These are phyloP conservation scores for Aspergillus bridgeri DNA, from an alignment of 495 filamentous ascomycete genomes.

Conservation along the genomic window DNA sequence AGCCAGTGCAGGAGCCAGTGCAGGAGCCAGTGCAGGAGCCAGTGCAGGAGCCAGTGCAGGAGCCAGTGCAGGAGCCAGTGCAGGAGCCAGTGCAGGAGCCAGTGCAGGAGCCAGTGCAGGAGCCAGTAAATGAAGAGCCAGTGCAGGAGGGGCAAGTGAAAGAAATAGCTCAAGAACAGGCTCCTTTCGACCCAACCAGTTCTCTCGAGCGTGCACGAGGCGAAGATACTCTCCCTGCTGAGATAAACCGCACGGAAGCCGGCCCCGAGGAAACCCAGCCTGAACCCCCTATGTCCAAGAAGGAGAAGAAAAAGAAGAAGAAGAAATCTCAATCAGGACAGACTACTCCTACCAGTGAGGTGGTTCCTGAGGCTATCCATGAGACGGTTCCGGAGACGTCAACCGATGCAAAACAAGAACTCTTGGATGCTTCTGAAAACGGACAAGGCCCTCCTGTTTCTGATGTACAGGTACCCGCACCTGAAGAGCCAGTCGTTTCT, in stretches of 20 bases:
- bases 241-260: constrained; percentile 9
- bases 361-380: background rate
- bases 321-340: constrained; percentile 6
- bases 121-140: too few species aligned
- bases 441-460: background rate
- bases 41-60: too few species aligned
- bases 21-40: too few species aligned
- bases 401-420: background rate
- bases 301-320: constrained; percentile 14
- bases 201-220: background rate
- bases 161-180: background rate
- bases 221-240: background rate
- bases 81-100: too few species aligned
- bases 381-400: background rate
- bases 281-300: background rate
- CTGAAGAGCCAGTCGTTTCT: background rate
- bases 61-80: too few species aligned
- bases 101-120: too few species aligned
- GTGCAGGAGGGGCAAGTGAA: background rate
- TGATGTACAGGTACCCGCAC: background rate
- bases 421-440: background rate
- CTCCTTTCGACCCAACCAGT: background rate
- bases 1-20: too few species aligned
- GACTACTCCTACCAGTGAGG: background rate
- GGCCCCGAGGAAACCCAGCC: background rate